Evolutionary conservation across 2,329 filamentous ascomycete genomes (phyloP).

Genomic region (Cadophora malorum): DNA sequence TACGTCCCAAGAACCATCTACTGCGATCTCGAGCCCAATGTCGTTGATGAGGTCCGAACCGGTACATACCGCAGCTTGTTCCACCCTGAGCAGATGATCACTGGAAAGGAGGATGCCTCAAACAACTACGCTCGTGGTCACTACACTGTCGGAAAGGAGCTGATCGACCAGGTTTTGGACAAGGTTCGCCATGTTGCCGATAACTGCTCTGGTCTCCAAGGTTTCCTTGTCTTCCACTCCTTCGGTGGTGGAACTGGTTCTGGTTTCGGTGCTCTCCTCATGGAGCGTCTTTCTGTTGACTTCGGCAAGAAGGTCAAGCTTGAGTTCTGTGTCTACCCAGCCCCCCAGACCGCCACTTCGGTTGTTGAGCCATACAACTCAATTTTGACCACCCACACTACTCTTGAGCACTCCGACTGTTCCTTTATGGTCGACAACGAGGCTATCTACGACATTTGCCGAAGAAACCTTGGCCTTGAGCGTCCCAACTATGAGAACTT

Average conservation of each 20-base stretch:
- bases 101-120: conserved; percentile 99
- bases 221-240: conserved; percentile 99
- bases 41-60: conserved; percentile 98
- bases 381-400: conserved; percentile 98
- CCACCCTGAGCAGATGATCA: conserved; percentile 99
- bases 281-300: conserved; percentile 98
- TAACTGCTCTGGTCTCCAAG: conserved; percentile 97
- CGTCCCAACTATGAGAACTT: conserved; percentile 98
- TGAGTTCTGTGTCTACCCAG: conserved; percentile 99
- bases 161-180: conserved; percentile 97
- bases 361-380: conserved; percentile 99
- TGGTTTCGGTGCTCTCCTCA: conserved; percentile 95
- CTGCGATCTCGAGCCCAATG: conserved; percentile 99
- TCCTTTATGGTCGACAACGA: conserved; percentile 99
- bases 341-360: conserved; percentile 94
- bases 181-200: conserved; percentile 97
- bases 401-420: conserved; percentile 98
- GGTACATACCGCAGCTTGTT: conserved; percentile 95
- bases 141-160: conserved; percentile 99
- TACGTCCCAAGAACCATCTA: conserved; percentile 99
- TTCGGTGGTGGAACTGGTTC: conserved; percentile 99
- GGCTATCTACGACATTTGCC: conserved; percentile 99
- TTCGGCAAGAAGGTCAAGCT: conserved; percentile 99
- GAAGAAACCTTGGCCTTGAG: conserved; percentile 95
- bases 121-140: conserved; percentile 99